These are phyloP conservation scores for Coemansia aciculifera DNA, from an alignment of 192 early-diverging fungal genomes.

Conservation along the genomic window DNA sequence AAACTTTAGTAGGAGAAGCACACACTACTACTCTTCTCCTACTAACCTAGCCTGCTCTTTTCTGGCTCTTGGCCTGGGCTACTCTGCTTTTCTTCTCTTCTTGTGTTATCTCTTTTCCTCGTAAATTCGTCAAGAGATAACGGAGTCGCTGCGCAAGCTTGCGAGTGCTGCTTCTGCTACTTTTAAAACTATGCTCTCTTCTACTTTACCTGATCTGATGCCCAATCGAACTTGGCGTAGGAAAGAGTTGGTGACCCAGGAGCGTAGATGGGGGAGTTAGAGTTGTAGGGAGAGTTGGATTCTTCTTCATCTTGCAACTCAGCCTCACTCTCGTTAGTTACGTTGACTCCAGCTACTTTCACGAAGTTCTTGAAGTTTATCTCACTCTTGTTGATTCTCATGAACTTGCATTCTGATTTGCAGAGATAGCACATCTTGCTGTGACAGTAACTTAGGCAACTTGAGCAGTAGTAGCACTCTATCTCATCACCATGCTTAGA, in stretches of 20 bases:
- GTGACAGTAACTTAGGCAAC: background rate
- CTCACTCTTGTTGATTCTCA: background rate
- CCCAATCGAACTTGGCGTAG: too few relatives aligned
- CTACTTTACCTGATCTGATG: too few relatives aligned
- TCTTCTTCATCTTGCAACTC: background rate
- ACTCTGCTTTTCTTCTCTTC: too few relatives aligned
- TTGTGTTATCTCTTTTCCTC: too few relatives aligned
- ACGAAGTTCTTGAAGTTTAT: slow-evolving; percentile 5
- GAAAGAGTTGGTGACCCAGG: background rate
- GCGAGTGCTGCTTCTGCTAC: too few relatives aligned
- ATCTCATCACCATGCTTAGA: background rate
- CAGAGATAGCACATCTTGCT: background rate
- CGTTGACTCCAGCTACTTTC: background rate
- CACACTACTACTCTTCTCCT: too few relatives aligned
- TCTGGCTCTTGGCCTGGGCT: too few relatives aligned
- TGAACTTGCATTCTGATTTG: background rate
- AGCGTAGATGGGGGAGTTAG: background rate
- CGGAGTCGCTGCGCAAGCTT: too few relatives aligned
- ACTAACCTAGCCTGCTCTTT: too few relatives aligned
- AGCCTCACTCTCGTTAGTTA: background rate
- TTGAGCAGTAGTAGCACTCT: background rate
- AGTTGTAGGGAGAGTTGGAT: background rate
- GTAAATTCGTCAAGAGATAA: too few relatives aligned
- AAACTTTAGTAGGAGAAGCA: too few relatives aligned
- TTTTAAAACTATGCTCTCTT: too few relatives aligned